Conservation (phyloP, 2,329 filamentous ascomycete genomes). For the Curvularia hawaiiensis region DNA sequence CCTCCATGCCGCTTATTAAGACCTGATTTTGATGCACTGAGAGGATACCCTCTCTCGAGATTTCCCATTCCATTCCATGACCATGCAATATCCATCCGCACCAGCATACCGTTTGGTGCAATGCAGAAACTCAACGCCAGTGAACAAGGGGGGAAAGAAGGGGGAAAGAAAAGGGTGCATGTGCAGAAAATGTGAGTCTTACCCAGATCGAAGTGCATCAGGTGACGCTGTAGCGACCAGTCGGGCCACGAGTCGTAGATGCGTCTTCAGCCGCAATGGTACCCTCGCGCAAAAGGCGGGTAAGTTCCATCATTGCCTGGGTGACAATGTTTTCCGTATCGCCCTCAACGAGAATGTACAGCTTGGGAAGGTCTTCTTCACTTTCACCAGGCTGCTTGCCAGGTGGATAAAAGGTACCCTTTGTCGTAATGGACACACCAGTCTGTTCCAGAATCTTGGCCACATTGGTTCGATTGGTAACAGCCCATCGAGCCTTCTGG, state of each 20-base stretch:
- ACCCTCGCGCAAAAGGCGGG: constrained; percentile 84
- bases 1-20: not conserved
- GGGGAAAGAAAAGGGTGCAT: not conserved
- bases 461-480: constrained; percentile 97
- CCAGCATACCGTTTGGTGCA: not conserved
- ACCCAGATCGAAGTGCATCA: constrained; percentile 10
- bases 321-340: constrained; percentile 94
- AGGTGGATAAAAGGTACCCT: constrained; percentile 84
- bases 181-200: not conserved
- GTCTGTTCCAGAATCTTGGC: constrained; percentile 96
- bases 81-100: not conserved
- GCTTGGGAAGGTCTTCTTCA: constrained; percentile 77
- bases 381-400: constrained; percentile 77
- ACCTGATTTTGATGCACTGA: not conserved
- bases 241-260: constrained; percentile 78
- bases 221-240: constrained; percentile 80
- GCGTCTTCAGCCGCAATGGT: constrained; percentile 83
- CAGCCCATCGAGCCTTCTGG: constrained; percentile 97
- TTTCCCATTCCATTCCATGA: constrained; percentile 3
- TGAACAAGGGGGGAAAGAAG: not conserved
- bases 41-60: not conserved
- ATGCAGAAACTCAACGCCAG: not conserved
- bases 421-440: constrained; percentile 95
- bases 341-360: constrained; percentile 97
- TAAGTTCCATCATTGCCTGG: constrained; percentile 88